Evolutionary conservation across 2,329 filamentous ascomycete genomes (phyloP), one percentile per base, ranked within the genome.

Genomic region (Aureobasidium sp.): DNA sequence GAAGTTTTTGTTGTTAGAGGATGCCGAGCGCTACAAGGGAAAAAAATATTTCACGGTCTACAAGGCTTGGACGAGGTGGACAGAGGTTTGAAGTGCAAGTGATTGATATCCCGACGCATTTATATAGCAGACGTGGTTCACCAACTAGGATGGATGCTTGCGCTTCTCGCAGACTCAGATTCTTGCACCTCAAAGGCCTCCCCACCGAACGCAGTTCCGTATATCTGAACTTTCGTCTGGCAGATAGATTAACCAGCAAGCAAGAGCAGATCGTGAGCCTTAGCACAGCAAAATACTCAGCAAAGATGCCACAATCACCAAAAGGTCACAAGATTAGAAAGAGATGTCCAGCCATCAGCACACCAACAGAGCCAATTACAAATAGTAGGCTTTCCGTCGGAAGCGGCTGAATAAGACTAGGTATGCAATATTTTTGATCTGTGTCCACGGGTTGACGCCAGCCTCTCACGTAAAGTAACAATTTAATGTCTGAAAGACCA

Each of bases 371-470:
- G 65, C 69, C 69, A 68, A 64, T 63, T 62, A 45, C 60, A 65
- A 62, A 38, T 27, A 40, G 45, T 54, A 60, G 66, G 65, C 65
- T 67, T n/a, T n/a, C 49, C 69, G 69, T 69, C 69, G 69, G 70
- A 67, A 62, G 61, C 67, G 70, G 66, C 68, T 67, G 64, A 23
- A 61, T 51, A 33, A 38, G 63, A 62, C 62, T 65, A 63, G 68
- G 65, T 67, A 63, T 70, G 70, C 70, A 72, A 71, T 72, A 66
- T 65, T 27, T 67, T 69, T 65, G 61, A 53, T 71, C 69, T 70
- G 68, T 71, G 69, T 62, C 66, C 42, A 47, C 64, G 65, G 69
- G 67, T 65, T 65, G 70, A 73, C 70, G 66, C 70, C 69, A 58
- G 43, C 43, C 43, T 49, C 35, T 49, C 55, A 58, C 38, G 62